Evolutionary conservation across 768 basidiomycete genomes (phyloP), one percentile per base, ranked within the genome.

Genomic region (Boletus sp.): DNA sequence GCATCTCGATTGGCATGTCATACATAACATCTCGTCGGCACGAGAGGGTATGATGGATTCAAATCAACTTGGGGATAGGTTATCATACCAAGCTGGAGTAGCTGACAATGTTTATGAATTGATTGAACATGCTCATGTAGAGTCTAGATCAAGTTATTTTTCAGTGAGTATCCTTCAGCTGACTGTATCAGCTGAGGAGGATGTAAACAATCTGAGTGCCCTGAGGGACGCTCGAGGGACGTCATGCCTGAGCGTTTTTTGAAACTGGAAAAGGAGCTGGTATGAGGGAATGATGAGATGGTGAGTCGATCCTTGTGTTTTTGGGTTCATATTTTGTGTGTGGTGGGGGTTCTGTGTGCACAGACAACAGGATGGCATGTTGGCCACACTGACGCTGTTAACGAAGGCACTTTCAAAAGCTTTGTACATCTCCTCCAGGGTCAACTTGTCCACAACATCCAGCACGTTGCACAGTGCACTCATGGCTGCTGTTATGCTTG

Each of bases 61-160:
- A 18, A 14, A 2, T 24, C 24, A 1, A 20, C n/a, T 24, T 18
- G 46, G 40, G 41, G 47, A 18, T 56, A 89, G 83, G 68, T 32
- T 90, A 92, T 64, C 84, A 89, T 63, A 85, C 87, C 7, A 90
- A 89, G 61, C 79, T 90, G 8, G 89, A 89, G 62, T 89, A 92
- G 60, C 73, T 92, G 18, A 79, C 80, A 48, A 85, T 88, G 5
- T 70, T 93, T 49, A 86, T 80, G 44, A 84, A 83, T 71, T 86
- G 90, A 29, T 71, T 94, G 35, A 77, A 73, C 45, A 62, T 76
- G 0, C 76, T 92, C 4, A 75, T 83, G 24, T 82, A 82, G 24
- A 89, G 82, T 0, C 75, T 89, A 89, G 85, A 8, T 63, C 75
- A 9, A 78, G 76, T 46, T 94, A 83, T 71, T 90, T 80, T 65